Evolutionary conservation across 148 eudicot species (phyloP).

Genomic region (Heliamphora exappendiculata): DNA sequence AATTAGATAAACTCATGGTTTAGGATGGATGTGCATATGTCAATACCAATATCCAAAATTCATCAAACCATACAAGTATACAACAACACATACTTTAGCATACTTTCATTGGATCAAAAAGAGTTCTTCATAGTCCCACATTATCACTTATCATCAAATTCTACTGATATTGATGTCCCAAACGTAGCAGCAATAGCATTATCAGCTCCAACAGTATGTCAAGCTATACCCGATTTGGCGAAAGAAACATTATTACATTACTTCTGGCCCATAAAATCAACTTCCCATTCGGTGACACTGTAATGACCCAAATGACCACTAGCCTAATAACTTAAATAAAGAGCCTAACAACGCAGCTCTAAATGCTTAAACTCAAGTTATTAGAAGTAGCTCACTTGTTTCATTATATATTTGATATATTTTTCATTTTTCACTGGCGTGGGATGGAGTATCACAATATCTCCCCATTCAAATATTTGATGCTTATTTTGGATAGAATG

Average conservation of each 20-base stretch:
- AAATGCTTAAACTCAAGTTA: too few relatives aligned
- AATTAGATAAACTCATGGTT: conserved; percentile 8
- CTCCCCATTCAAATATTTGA: too few relatives aligned
- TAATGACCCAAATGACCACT: not conserved
- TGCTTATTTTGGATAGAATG: too few relatives aligned
- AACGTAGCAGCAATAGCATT: not conserved
- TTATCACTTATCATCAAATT: not conserved
- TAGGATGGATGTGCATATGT: not conserved
- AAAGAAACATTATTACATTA: not conserved
- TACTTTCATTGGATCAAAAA: not conserved
- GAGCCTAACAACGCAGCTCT: too few relatives aligned
- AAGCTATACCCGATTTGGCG: not conserved
- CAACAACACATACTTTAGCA: not conserved
- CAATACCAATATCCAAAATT: not conserved
- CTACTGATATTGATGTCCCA: not conserved
- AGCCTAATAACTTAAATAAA: too few relatives aligned
- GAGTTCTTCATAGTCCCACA: not conserved
- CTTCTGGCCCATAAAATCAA: not conserved
- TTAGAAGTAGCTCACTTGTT: not conserved
- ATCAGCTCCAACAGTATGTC: not conserved
- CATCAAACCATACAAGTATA: not conserved
- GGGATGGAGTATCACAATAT: too few relatives aligned
- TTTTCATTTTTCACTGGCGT: too few relatives aligned
- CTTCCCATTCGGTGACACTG: not conserved
- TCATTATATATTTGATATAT: not conserved